Evolutionary conservation across 192 early-diverging fungal genomes (phyloP).

Genomic region (Entomortierella beljakovae): DNA sequence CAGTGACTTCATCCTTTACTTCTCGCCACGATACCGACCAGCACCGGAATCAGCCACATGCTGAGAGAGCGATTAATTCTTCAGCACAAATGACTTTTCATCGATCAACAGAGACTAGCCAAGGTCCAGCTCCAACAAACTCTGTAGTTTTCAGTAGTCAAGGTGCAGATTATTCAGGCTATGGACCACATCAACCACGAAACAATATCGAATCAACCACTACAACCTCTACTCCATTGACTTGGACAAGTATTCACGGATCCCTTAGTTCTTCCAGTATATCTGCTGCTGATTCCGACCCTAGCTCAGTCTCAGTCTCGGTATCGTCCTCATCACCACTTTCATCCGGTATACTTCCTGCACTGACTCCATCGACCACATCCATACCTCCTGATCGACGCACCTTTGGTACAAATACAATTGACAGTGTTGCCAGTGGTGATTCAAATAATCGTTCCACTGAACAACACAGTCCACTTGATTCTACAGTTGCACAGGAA

Average conservation of each 20-base stretch:
- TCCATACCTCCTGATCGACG: background rate
- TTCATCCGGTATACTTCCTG: background rate
- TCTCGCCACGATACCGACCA: too few species aligned
- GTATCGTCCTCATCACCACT: slow-evolving; percentile 5
- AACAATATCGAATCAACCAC: too few species aligned
- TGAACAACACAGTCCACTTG: too few species aligned
- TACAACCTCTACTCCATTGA: slow-evolving; percentile 43
- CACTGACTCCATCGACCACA: background rate
- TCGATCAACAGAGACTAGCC: too few species aligned
- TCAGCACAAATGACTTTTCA: too few species aligned
- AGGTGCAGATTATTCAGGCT: too few species aligned
- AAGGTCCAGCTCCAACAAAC: too few species aligned
- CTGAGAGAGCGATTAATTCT: too few species aligned
- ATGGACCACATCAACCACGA: too few species aligned
- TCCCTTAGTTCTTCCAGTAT: slow-evolving; percentile 12
- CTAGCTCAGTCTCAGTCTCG: slow-evolving; percentile 23
- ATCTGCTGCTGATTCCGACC: slow-evolving; percentile 17
- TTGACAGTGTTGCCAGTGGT: background rate
- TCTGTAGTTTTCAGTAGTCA: too few species aligned
- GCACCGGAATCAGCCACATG: too few species aligned
- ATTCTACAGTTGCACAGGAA: background rate
- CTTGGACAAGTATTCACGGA: too few species aligned
- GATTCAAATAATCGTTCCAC: background rate
- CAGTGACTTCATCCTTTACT: slow-evolving; percentile 1
- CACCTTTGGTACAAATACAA: background rate